Percentiles rank a stretch among this genome's conserved stretches.
Conservation (phyloP, 2,329 filamentous ascomycete species). For the Aspergillus pseudonomiae region DNA sequence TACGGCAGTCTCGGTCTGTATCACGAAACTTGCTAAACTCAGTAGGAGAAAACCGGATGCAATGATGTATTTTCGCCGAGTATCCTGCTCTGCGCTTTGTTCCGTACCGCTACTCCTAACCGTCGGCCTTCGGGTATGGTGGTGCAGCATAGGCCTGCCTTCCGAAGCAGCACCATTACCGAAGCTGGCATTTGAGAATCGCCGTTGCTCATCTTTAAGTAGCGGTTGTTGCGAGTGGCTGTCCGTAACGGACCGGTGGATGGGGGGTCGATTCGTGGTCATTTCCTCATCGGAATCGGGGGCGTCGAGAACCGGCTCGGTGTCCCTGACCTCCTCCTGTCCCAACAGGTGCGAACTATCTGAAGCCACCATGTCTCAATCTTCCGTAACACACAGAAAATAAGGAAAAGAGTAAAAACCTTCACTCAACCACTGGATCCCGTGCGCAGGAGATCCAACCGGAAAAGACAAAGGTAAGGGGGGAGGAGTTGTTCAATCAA, state of each 20-base stretch:
- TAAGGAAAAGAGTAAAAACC: constrained; percentile 10
- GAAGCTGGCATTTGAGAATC: constrained; percentile 35
- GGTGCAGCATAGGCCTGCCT: constrained; percentile 44
- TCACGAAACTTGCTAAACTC: constrained; percentile 82
- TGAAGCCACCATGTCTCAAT: constrained; percentile 36
- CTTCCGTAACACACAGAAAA: constrained; percentile 2
- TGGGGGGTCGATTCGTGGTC: constrained; percentile 48
- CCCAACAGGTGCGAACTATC: constrained; percentile 29
- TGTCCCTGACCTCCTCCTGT: constrained; percentile 29
- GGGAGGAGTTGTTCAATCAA: background rate
- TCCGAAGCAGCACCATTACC: constrained; percentile 33
- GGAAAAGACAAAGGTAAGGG: constrained; percentile 1
- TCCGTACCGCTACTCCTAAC: constrained; percentile 80
- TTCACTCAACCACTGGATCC: constrained; percentile 3
- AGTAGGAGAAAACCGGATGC: constrained; percentile 81
- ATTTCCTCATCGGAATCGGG: constrained; percentile 49
- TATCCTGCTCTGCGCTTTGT: constrained; percentile 63
- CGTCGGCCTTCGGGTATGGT: constrained; percentile 61
- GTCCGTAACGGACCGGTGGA: constrained; percentile 49
- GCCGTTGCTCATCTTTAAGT: constrained; percentile 51
- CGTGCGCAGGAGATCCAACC: background rate
- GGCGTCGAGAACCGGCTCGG: constrained; percentile 41
- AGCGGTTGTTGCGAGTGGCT: constrained; percentile 58
- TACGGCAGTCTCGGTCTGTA: constrained; percentile 94
- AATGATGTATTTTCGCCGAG: constrained; percentile 81